phyloP scores from a whole-genome alignment of 208 protist species.

The Trypanosoma lewisi region DNA sequence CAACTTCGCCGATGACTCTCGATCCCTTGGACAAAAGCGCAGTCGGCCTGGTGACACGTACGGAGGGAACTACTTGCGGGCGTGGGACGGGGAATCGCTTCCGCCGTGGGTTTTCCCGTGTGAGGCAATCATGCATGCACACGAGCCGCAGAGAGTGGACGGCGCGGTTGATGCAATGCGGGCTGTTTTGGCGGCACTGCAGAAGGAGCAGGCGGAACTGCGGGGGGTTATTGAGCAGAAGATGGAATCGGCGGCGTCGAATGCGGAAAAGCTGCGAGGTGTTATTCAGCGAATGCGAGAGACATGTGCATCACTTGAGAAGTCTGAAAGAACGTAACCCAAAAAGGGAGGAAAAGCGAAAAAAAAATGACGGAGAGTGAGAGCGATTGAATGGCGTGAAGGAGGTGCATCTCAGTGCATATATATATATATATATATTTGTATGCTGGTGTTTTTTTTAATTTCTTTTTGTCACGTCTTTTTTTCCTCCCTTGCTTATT shows the following conservation, averaged over 20 bases:
- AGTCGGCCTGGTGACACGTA: not conserved
- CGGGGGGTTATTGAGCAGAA: slow-evolving; percentile 30
- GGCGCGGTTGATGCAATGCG: slow-evolving; percentile 30
- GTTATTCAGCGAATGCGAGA: slow-evolving; percentile 33
- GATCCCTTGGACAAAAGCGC: not conserved
- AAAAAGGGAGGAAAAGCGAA: not conserved
- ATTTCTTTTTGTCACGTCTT: too few species aligned
- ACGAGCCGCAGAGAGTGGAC: slow-evolving; percentile 18
- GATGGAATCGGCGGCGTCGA: slow-evolving; percentile 29
- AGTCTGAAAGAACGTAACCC: not conserved
- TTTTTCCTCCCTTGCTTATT: too few species aligned
- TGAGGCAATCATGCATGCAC: slow-evolving; percentile 28
- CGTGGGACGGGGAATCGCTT: not conserved
- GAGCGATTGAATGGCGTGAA: not conserved
- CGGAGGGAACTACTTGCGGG: slow-evolving; percentile 1
- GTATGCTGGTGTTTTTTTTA: not conserved
- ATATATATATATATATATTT: slow-evolving; percentile 5
- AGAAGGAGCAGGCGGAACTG: slow-evolving; percentile 50
- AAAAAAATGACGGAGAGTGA: too few species aligned
- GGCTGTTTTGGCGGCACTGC: slow-evolving; percentile 32
- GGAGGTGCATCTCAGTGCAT: not conserved
- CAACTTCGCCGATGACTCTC: not conserved
- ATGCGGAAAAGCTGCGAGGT: slow-evolving; percentile 32
- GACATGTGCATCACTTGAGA: slow-evolving; percentile 34
- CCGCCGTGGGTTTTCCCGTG: slow-evolving; percentile 29